Evolutionary conservation across 2,329 filamentous ascomycete genomes (phyloP).

Genomic region (Bipolaris victoriae): DNA sequence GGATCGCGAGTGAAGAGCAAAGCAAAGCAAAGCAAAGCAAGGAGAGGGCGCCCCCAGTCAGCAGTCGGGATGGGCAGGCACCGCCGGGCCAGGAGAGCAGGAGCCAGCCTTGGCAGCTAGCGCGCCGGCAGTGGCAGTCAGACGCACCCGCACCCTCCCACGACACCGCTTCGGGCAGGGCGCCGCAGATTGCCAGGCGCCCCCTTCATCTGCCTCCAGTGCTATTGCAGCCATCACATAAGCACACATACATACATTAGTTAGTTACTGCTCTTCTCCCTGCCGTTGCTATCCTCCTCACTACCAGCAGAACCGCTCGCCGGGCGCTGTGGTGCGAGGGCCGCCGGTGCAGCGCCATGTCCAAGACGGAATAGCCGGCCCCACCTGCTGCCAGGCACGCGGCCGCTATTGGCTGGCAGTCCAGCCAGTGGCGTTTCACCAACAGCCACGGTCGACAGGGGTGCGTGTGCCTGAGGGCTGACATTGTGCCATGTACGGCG

Average conservation of each 20-base stretch:
- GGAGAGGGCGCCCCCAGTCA: slow-evolving; percentile 16
- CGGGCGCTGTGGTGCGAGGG: neutral
- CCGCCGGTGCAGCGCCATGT: slow-evolving; percentile 3
- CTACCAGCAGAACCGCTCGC: neutral
- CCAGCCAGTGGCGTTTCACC: slow-evolving; percentile 11
- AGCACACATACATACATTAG: too few relatives aligned
- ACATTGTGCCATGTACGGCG: neutral
- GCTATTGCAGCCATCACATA: neutral
- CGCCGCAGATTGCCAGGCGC: neutral
- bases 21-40: slow-evolving; percentile 2
- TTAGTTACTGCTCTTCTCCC: neutral
- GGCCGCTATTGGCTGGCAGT: neutral
- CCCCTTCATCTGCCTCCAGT: neutral
- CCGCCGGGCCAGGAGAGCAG: slow-evolving; percentile 8
- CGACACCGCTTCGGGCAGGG: slow-evolving; percentile 4
- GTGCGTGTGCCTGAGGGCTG: neutral
- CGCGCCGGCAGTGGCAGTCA: slow-evolving; percentile 8
- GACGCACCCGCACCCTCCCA: neutral
- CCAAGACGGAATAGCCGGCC: slow-evolving; percentile 3
- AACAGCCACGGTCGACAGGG: slow-evolving; percentile 8
- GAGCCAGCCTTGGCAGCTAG: slow-evolving; percentile 17
- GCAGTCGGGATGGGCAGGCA: slow-evolving; percentile 17
- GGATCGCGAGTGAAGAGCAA: slow-evolving; percentile 18
- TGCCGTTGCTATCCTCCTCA: neutral
- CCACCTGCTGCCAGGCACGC: slow-evolving; percentile 11